Base-by-base conservation (phyloP, 2,329 filamentous ascomycete genomes). In the Ophiocordyceps camponoti-saundersi region DNA sequence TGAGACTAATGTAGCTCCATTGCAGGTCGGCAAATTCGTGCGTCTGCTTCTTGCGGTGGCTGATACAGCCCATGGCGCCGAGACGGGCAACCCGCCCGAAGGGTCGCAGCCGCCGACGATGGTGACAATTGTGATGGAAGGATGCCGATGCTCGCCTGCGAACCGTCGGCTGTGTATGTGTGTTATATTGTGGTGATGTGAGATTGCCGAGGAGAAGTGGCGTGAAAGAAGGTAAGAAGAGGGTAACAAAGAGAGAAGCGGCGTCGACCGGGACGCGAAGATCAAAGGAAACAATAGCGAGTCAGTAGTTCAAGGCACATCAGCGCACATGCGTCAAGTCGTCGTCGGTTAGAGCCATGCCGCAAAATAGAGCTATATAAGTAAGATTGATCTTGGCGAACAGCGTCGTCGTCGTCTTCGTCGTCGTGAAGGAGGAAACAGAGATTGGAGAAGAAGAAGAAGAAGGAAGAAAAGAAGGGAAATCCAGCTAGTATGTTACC, bases 1-100 rank as follows among this genome's bases (percentile, higher is more conserved):
- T 62, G 46, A 76, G 65, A 55, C 66, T 77, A 61, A 96, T 89
- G 61, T 89, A 94, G 58, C 89, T 85, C 90, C 90, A 96, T 71
- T 88, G 84, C 67, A 92, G 86, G 65, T 95, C 90, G 50, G 85
- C 80, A 52, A 77, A 73, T 51, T 90, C 74, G 52, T 82, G 72
- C 53, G 71, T 73, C 59, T 70, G 61, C 59, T 83, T 82, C 48
- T 70, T 69, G 46, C 73, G 66, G 54, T 79, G 75, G 52, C 77
- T 74, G 55, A 76, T 69, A 59, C 80, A 84, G 54, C 75, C 72
- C 83, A 88, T 87, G 45, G 58, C 74, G 61, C 11, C 16, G 36
- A 8, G 26, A 44, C 42, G 23, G 23, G 16, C 23, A 18, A n/a
- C 16, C 16, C 23, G n/a, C 16, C 30, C 12, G 29, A 42, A 32